These are phyloP conservation scores for Beta vulgaris DNA, from an alignment of 148 eudicot species.

Conservation along the genomic window DNA sequence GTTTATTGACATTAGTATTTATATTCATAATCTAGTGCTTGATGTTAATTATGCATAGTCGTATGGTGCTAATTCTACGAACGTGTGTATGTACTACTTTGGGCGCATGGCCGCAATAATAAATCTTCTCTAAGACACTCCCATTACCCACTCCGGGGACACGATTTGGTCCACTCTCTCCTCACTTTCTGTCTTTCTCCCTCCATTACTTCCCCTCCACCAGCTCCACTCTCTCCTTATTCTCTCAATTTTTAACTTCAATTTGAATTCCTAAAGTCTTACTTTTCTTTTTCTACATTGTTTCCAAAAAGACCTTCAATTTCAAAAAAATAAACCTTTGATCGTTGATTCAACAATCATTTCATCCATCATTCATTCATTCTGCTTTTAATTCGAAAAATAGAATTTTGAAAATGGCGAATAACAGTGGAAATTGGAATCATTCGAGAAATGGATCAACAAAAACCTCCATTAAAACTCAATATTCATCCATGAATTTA, in stretches of 20 bases:
- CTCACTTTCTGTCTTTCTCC: background rate
- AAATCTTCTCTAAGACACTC: background rate
- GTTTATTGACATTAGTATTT: too few relatives aligned
- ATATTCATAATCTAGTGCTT: too few relatives aligned
- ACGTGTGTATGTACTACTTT: too few relatives aligned
- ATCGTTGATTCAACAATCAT: background rate
- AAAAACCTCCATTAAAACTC: constrained; percentile 26
- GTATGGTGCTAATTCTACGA: too few relatives aligned
- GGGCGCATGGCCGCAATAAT: too few relatives aligned
- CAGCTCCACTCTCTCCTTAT: constrained; percentile 7
- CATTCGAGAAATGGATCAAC: constrained; percentile 30
- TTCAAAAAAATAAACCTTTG: background rate
- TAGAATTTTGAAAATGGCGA: constrained; percentile 37
- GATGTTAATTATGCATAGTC: too few relatives aligned
- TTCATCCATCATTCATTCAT: background rate
- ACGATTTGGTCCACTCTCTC: constrained; percentile 20
- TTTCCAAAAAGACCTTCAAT: background rate
- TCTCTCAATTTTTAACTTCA: background rate
- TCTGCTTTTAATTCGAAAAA: background rate
- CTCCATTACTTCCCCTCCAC: constrained; percentile 26
- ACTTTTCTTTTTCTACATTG: background rate
- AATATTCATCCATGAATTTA: constrained; percentile 31
- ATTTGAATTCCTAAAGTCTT: constrained; percentile 1
- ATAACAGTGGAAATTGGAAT: constrained; percentile 24
- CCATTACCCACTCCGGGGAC: constrained; percentile 12